These are phyloP conservation scores for Aspergillus funiculosus DNA, from an alignment of 495 filamentous ascomycete genomes.

Conservation along the genomic window DNA sequence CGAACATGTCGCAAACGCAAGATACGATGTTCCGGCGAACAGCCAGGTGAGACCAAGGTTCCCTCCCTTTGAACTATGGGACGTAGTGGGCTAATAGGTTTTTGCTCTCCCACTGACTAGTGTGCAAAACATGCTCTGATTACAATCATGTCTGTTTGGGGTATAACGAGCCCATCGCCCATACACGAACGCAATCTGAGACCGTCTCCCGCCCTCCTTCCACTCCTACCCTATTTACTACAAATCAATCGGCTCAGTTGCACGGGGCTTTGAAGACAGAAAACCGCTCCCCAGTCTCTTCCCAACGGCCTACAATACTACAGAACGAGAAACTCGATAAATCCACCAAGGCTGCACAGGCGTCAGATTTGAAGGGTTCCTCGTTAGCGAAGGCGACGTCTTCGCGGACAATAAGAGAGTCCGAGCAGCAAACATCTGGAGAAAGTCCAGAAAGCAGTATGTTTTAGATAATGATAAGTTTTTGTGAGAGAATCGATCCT, in stretches of 20 bases:
- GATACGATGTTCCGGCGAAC: conserved; percentile 75
- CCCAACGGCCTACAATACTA: conserved; percentile 11
- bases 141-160: conserved; percentile 68
- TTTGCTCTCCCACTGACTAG: conserved; percentile 16
- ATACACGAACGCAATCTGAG: conserved; percentile 36
- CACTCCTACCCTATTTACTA: conserved; percentile 16
- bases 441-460: conserved; percentile 41
- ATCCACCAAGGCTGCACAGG: conserved; percentile 17
- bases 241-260: conserved; percentile 19
- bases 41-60: conserved; percentile 42
- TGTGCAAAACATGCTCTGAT: conserved; percentile 68
- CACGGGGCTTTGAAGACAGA: conserved; percentile 20
- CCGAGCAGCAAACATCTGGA: conserved; percentile 24
- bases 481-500: conserved; percentile 9
- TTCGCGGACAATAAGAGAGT: conserved; percentile 26
- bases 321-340: conserved; percentile 13
- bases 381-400: conserved; percentile 21
- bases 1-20: conserved; percentile 77
- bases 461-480: conserved; percentile 12
- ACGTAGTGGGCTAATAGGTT: not conserved
- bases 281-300: conserved; percentile 29
- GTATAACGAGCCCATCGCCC: conserved; percentile 68
- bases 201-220: conserved; percentile 25
- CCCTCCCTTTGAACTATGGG: not conserved
- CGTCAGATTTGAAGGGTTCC: conserved; percentile 18